These are phyloP conservation scores for Xylariaceae sp. DNA, from an alignment of 2,329 filamentous ascomycete genomes.

Conservation along the genomic window DNA sequence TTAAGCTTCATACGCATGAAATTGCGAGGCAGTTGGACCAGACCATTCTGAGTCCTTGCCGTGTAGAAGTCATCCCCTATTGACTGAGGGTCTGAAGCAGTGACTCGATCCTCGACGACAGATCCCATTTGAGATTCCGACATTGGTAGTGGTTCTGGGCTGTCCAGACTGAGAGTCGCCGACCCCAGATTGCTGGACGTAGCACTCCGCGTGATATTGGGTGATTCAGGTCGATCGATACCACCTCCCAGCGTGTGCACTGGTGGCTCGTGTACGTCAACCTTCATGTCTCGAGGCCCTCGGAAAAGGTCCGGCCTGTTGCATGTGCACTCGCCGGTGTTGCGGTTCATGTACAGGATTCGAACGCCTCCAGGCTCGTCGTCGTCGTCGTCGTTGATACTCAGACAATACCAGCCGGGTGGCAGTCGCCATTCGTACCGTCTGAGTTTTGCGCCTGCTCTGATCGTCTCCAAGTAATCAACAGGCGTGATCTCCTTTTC, in stretches of 20 bases:
- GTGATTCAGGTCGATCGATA: too few species aligned
- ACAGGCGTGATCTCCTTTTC: slow-evolving; percentile 1
- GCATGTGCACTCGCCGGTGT: background rate
- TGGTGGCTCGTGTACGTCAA: too few species aligned
- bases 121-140: too few species aligned
- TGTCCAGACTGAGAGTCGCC: too few species aligned
- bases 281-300: background rate
- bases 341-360: background rate
- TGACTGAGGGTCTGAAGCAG: too few species aligned
- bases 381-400: background rate
- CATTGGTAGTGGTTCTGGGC: too few species aligned
- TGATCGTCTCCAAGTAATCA: background rate
- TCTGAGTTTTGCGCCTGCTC: background rate
- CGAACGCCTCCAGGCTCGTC: background rate
- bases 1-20: background rate
- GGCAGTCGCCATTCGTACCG: slow-evolving; percentile 2
- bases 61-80: background rate
- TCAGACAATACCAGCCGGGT: slow-evolving; percentile 1
- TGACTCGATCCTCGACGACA: too few species aligned
- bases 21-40: background rate
- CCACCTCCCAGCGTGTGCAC: too few species aligned
- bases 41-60: background rate
- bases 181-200: too few species aligned
- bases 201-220: too few species aligned
- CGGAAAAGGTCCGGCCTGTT: slow-evolving; percentile 1